These are phyloP conservation scores for Starmera dryadoides DNA, from an alignment of 805 yeast genomes.

Conservation along the genomic window DNA sequence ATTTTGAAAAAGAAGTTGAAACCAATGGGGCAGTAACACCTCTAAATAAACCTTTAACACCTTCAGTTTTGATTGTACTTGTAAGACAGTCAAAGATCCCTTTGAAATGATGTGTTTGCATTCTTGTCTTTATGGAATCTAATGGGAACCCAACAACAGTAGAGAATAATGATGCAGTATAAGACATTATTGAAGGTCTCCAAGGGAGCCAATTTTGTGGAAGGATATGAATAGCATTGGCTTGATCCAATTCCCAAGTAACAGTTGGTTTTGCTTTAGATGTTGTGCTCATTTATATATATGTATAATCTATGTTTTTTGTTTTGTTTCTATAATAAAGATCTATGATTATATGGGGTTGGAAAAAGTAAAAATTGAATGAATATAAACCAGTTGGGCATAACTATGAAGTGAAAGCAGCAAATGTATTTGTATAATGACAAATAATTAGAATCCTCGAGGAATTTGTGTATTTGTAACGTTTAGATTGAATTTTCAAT, in stretches of 20 bases:
- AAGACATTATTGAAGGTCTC: slow-evolving; percentile 54
- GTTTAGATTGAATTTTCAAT: too few species aligned
- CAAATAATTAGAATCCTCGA: too few species aligned
- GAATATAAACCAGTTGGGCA: too few species aligned
- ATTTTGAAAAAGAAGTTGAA: slow-evolving; percentile 57
- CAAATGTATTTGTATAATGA: too few species aligned
- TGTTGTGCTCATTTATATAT: neutral
- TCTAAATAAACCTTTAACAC: slow-evolving; percentile 62
- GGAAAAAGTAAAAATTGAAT: too few species aligned
- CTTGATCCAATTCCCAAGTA: slow-evolving; percentile 39
- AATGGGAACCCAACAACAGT: slow-evolving; percentile 76
- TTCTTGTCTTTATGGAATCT: slow-evolving; percentile 80
- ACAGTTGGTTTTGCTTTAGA: slow-evolving; percentile 40
- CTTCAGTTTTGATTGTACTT: slow-evolving; percentile 53
- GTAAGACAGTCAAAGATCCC: slow-evolving; percentile 50
- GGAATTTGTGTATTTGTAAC: too few species aligned
- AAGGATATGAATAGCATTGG: slow-evolving; percentile 38
- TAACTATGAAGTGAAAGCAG: too few species aligned
- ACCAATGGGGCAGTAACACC: slow-evolving; percentile 72
- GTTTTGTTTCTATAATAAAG: too few species aligned
- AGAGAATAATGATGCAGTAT: slow-evolving; percentile 52
- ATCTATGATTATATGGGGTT: too few species aligned
- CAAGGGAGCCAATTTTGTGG: slow-evolving; percentile 44
- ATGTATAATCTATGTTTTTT: too few species aligned
- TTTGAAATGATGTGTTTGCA: slow-evolving; percentile 68